A percentile compares a stretch with the other conserved stretches of the same genome.
These are phyloP conservation scores for Hondaea fermentalgiana DNA, from an alignment of 108 stramenopile species.

Conservation along the genomic window DNA sequence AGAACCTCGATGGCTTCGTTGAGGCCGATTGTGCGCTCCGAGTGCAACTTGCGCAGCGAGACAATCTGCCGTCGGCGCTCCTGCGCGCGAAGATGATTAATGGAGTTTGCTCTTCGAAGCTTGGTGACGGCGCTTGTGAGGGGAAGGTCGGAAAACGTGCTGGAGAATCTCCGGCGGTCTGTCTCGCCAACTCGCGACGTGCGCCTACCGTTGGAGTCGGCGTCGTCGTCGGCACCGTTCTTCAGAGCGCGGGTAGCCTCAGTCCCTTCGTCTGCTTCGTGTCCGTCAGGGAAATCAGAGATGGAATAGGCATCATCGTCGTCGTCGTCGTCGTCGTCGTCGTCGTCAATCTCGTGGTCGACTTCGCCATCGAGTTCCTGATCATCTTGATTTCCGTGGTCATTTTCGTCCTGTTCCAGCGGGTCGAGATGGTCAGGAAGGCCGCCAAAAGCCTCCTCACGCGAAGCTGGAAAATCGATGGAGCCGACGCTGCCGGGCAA, in stretches of 20 bases:
- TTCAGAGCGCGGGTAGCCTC: no score
- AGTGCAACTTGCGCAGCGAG: neutral
- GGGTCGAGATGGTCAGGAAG: conserved; percentile 39
- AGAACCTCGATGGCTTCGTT: neutral
- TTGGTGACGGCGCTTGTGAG: neutral
- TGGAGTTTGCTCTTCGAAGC: neutral
- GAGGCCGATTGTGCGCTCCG: neutral
- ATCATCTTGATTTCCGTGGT: neutral
- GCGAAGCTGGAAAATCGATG: neutral
- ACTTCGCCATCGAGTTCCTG: conserved; percentile 46
- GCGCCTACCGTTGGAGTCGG: conserved; percentile 6
- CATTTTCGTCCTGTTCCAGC: conserved; percentile 43
- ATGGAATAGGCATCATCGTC: no score
- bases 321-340: conserved; percentile 44
- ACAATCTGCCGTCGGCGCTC: neutral
- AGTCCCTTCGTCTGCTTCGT: no score
- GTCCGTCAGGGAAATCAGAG: no score
- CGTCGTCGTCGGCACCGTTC: conserved; percentile 38
- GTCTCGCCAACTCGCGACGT: neutral
- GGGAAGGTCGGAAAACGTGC: neutral
- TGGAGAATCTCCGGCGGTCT: neutral
- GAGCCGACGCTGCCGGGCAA: neutral
- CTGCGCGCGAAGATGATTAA: neutral
- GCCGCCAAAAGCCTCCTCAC: neutral
- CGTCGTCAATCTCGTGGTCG: conserved; percentile 52